Evolutionary conservation across 371 early-diverging fungal species (phyloP).

Genomic region (Syncephalis plumigaleata): DNA sequence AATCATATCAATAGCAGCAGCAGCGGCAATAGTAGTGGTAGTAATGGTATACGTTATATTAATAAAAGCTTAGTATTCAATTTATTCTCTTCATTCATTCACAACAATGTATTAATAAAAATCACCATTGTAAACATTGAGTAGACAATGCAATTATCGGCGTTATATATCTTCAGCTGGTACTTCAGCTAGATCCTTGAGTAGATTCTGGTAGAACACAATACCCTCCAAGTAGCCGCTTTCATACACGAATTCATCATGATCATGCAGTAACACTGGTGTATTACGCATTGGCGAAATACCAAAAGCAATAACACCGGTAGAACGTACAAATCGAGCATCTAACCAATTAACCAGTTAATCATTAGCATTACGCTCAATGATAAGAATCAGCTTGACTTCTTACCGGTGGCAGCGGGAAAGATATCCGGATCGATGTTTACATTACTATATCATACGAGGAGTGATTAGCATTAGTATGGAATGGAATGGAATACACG

Average conservation of each 20-base stretch:
- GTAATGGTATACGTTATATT: too few relatives aligned
- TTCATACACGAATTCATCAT: constrained; percentile 61
- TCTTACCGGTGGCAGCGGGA: constrained; percentile 32
- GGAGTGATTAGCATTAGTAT: too few relatives aligned
- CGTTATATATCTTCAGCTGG: neutral
- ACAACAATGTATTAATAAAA: too few relatives aligned
- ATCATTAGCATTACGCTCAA: neutral
- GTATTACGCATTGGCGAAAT: constrained; percentile 52
- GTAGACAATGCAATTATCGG: too few relatives aligned
- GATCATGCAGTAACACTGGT: constrained; percentile 51
- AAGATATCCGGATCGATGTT: constrained; percentile 47
- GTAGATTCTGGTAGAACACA: constrained; percentile 27
- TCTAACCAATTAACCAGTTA: neutral
- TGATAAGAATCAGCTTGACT: neutral
- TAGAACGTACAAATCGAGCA: constrained; percentile 21
- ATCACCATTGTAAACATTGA: too few relatives aligned
- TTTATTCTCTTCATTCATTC: too few relatives aligned
- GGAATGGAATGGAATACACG: too few relatives aligned
- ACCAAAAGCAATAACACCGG: constrained; percentile 50
- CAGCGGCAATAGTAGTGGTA: too few relatives aligned
- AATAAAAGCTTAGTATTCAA: too few relatives aligned
- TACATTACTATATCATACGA: constrained; percentile 9
- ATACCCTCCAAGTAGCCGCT: constrained; percentile 42
- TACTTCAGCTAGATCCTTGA: constrained; percentile 4
- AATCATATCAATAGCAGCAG: too few relatives aligned